Evolutionary conservation across 352 stramenopile genomes (phyloP).

Genomic region (Elongisporangium anandrum): DNA sequence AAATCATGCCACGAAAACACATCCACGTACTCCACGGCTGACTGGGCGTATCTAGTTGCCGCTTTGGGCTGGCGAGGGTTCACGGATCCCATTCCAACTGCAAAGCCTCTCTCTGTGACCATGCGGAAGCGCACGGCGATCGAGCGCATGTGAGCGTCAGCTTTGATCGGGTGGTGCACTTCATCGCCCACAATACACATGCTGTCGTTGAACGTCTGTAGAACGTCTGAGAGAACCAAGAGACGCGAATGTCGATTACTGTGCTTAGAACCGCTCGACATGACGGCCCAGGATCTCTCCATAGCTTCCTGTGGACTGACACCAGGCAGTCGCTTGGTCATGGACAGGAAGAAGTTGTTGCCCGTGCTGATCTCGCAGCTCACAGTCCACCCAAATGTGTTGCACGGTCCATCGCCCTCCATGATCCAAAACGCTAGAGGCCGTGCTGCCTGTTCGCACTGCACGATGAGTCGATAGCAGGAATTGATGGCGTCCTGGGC

Average conservation of each 20-base stretch:
- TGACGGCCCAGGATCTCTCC: conserved; percentile 30
- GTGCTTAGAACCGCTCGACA: too few species aligned
- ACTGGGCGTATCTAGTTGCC: conserved; percentile 11
- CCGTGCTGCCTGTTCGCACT: conserved; percentile 29
- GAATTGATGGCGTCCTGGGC: conserved; percentile 42
- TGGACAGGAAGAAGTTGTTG: conserved; percentile 42
- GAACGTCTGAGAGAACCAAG: conserved; percentile 28
- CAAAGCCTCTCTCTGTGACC: conserved; percentile 41
- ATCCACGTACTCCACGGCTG: conserved; percentile 30
- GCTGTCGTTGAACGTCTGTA: conserved; percentile 45
- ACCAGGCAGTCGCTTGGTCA: conserved; percentile 37
- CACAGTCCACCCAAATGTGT: conserved; percentile 38
- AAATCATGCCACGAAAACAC: conserved; percentile 55
- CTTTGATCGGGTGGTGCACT: conserved; percentile 41
- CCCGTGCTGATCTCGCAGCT: conserved; percentile 27
- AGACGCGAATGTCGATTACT: too few species aligned
- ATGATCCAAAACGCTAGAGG: too few species aligned
- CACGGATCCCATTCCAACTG: conserved; percentile 55
- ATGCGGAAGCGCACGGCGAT: conserved; percentile 42
- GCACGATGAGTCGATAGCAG: conserved; percentile 50
- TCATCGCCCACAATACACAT: conserved; percentile 36
- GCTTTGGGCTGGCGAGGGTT: conserved; percentile 40
- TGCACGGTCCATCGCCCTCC: not conserved
- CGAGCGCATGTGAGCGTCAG: conserved; percentile 40
- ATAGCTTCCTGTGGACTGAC: conserved; percentile 37